These are phyloP conservation scores for Melaleuca quinquenervia DNA, from an alignment of 345 rosid species.

Conservation along the genomic window DNA sequence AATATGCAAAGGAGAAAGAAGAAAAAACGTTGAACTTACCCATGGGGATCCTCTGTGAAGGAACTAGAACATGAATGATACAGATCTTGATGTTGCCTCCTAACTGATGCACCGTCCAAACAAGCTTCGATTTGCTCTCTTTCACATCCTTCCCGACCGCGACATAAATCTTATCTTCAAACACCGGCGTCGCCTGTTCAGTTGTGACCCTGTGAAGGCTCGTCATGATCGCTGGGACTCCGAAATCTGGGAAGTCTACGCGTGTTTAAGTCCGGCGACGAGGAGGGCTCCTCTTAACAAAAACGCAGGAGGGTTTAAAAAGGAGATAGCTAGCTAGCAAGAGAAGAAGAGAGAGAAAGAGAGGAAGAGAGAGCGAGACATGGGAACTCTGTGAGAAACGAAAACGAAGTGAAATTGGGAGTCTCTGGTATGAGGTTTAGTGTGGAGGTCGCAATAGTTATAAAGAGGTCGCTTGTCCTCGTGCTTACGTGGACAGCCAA, in stretches of 20 bases:
- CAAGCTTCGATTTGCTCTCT: conserved; percentile 32
- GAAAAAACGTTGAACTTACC: not conserved
- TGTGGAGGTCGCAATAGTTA: not conserved
- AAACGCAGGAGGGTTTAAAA: not conserved
- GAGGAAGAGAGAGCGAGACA: not conserved
- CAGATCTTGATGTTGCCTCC: conserved; percentile 32
- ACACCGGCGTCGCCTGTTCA: conserved; percentile 23
- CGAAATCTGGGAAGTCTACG: conserved; percentile 9
- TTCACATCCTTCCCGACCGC: conserved; percentile 53
- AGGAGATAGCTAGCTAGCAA: not conserved
- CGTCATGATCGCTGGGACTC: conserved; percentile 20
- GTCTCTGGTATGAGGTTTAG: not conserved
- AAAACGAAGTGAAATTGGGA: not conserved
- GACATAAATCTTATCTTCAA: conserved; percentile 56
- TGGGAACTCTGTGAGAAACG: not conserved
- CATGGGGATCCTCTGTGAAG: not conserved
- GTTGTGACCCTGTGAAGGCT: conserved; percentile 18
- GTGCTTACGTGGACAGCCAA: not conserved
- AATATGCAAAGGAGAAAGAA: not conserved
- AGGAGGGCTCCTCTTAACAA: not conserved
- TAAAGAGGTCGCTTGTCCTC: not conserved
- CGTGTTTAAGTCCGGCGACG: not conserved
- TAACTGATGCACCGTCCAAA: conserved; percentile 63
- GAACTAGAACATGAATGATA: not conserved
- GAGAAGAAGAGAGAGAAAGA: not conserved